phyloP scores from a whole-genome alignment of 1,284 basidiomycete species.

The Fomitopsis palustris region DNA sequence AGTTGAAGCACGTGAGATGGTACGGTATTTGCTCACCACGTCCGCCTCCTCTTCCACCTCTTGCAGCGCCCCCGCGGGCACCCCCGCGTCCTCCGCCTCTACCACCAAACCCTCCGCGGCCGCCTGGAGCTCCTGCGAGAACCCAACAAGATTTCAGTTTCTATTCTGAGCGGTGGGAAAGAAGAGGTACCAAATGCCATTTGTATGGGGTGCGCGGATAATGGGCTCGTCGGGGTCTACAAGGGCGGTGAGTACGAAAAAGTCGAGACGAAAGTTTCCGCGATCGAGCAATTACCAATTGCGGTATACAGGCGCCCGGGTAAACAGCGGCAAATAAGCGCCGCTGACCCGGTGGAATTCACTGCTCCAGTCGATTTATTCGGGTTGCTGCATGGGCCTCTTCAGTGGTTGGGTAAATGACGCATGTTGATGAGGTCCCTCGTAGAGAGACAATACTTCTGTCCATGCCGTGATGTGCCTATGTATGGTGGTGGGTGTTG shows the following conservation, averaged over 20 bases:
- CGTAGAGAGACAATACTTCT: too few relatives aligned
- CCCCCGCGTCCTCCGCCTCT: slow-evolving; percentile 26
- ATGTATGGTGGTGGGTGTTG: too few relatives aligned
- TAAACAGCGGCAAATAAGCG: slow-evolving; percentile 3
- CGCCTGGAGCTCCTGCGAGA: slow-evolving; percentile 34
- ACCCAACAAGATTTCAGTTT: neutral
- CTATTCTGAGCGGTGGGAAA: neutral
- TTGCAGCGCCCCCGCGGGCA: slow-evolving; percentile 16
- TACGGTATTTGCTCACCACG: slow-evolving; percentile 21
- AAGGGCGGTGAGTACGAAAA: slow-evolving; percentile 9
- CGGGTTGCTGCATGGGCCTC: too few relatives aligned
- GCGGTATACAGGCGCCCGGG: neutral
- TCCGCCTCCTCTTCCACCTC: slow-evolving; percentile 29
- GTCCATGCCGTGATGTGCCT: too few relatives aligned
- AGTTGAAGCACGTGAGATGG: neutral
- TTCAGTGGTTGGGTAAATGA: too few relatives aligned
- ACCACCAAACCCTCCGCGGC: slow-evolving; percentile 34
- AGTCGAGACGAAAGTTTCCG: slow-evolving; percentile 11
- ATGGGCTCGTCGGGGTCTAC: neutral
- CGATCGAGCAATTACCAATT: neutral
- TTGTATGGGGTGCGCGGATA: neutral
- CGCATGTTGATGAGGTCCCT: too few relatives aligned
- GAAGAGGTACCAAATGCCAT: slow-evolving; percentile 30
- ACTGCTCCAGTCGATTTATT: neutral
- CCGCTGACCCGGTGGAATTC: neutral